Evolutionary conservation across 2,329 filamentous ascomycete genomes (phyloP), one percentile per base, ranked within the genome.

Genomic region (Samsoniella hepiali): DNA sequence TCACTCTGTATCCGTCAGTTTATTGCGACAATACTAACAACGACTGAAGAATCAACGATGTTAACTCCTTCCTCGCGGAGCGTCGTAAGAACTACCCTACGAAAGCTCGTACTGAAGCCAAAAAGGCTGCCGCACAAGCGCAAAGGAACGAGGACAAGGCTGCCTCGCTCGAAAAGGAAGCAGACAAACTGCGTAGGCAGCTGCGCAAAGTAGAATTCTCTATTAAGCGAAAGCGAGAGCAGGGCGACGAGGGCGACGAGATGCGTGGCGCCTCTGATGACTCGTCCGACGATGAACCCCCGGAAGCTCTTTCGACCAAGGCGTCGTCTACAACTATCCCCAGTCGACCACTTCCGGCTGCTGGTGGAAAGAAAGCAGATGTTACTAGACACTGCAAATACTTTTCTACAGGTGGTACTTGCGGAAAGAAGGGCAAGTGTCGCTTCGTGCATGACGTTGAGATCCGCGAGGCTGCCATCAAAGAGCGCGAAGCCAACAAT

Each of bases 11-110:
- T 38, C 22, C 40, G 9, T 34, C 45, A 27, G 6, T 5, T 51
- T 31, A 34, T 40, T 31, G 11, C 34, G 7, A 8, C 17, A 22
- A 44, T 32, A 62, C 67, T 68, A 66, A 71, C 42, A 9, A 17
- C n/a, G 17, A 32, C 3, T 36, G 4, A 62, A 86, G 83, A 63
- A 79, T 84, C 17, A 84, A 85, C 64, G 93, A 97, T 71, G 82
- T 97, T 62, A 84, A 86, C 31, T 85, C 86, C 7, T 98, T 92
- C 87, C 86, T 96, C 66, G 87, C 87, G 57, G 92, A 97, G 74
- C 87, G 94, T 64, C 89, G 84, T 72, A 89, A 86, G 67, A 88
- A 89, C 58, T 98, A 86, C 73, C 94, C 94, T 2, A 97, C 93
- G 2, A 85, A 86, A 73, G 85, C 86, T 64, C 87, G 91, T 62